Evolutionary conservation across 257 asterid genomes (phyloP), one percentile per base, ranked within the genome.

Genomic region (Paraleonurus japonicus): DNA sequence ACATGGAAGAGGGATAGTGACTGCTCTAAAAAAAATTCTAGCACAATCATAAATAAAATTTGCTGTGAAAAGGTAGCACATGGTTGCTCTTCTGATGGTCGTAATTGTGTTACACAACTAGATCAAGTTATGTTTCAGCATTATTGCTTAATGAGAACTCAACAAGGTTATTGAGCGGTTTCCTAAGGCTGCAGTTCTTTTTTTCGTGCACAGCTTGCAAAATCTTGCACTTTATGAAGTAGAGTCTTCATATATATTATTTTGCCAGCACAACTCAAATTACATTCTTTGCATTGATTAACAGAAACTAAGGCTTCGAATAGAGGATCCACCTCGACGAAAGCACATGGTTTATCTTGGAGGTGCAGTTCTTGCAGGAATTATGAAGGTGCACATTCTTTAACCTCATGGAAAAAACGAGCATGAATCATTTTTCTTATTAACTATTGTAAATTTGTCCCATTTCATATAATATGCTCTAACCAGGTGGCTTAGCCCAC

Each of bases 311-410:
- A 89, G 96, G 11, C 81, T 95, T 78, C 76, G 99, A 76, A 92
- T 95, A 76, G 99, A 95, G 81, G 99, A 95, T 80, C 99, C 98
- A 19, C 99, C 99, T 33, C 85, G 99, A 67, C 88, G 98, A 81
- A 95, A 95, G 71, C 99, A 95, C 79, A 95, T 95, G 99, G 99
- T 95, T 65, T 91, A 92, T 83, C 95, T 91, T 7, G 96, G 98
- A 73, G 99, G 98, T 5, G 96, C 99, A 30, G 99, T 95, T 70
- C 98, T 95, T 69, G 99, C 99, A n/a, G 99, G 99, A 82, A 95
- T 95, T 70, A 95, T 95, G 99, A 95, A 91, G 98, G 99, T 94
- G 71, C 71, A 23, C 73, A 58, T 68, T 58, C 45, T 17, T 54
- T 67, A 54, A 20, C 64, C 85, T 33, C 39, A 33, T 33, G 39